Percentiles rank a stretch among this genome's conserved stretches.
phyloP scores from a whole-genome alignment of 202 grass and related monocot species.

The Hordeum pubiflorum region DNA sequence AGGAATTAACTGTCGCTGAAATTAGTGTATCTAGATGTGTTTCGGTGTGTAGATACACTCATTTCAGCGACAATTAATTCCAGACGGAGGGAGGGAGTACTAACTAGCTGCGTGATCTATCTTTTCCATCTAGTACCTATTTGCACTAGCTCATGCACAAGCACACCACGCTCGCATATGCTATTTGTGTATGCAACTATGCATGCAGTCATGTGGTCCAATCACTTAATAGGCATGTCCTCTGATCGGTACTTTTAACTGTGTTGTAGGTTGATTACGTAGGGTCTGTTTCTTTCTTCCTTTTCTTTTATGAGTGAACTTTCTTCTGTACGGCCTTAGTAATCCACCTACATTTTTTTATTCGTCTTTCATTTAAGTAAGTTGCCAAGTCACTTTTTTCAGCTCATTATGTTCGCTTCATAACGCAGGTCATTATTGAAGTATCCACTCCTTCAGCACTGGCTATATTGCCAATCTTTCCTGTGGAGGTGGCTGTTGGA shows the following conservation, averaged over 20 bases:
- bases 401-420: constrained; percentile 32
- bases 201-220: constrained; percentile 11
- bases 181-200: constrained; percentile 4
- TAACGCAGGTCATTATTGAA: constrained; percentile 58
- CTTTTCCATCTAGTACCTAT: constrained; percentile 10
- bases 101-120: not conserved
- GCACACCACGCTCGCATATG: not conserved
- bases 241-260: not conserved
- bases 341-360: not conserved
- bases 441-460: constrained; percentile 63
- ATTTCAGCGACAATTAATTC: too few relatives aligned
- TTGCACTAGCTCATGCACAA: not conserved
- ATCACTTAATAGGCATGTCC: not conserved
- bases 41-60: too few relatives aligned
- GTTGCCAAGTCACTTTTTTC: not conserved
- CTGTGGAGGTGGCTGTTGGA: constrained; percentile 84
- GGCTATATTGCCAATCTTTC: constrained; percentile 73
- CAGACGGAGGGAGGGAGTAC: not conserved
- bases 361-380: not conserved
- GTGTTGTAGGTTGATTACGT: constrained; percentile 13
- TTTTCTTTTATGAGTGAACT: not conserved
- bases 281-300: not conserved
- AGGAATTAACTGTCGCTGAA: too few relatives aligned
- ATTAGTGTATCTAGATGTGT: too few relatives aligned
- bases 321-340: not conserved